Base-by-base conservation (phyloP, 805 yeast species). In the Zygosaccharomyces gambellarensis region DNA sequence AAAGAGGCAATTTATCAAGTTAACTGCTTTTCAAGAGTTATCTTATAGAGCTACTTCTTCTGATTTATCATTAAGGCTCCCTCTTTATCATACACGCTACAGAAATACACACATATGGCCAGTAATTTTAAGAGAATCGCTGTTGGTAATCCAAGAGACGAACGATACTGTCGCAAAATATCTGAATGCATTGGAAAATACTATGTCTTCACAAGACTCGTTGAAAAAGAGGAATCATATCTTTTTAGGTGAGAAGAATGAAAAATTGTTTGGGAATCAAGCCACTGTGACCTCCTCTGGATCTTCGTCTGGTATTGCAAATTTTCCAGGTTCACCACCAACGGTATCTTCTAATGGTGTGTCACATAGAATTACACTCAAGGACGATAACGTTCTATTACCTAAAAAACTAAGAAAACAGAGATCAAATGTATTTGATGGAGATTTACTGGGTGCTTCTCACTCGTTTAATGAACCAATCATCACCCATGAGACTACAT, bases 1-100 rank as follows among this genome's bases (percentile, higher is more conserved):
- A 31, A 63, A 67, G 28, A 73, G 72, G 45, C 72, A 71, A 9
- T 71, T 79, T 47, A 77, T 78, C 1, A 76, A 81, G 51, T 62
- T 81, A 50, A 81, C 89, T 1, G 90, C 92, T 2, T 85, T 80
- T 67, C 92, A 86, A 66, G 94, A 86, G 60, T 70, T 85, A 47
- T 85, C 87, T 0, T 82, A 77, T 57, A 71, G 85, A 42, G 71
- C 90, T 6, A 77, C 81, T 1, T 67, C 80, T 2, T 61, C 71
- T 1, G 75, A 77, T 51, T 54, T 67, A 3, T 74, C 77, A 44
- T 69, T 77, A 46, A 74, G 90, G 62, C 55, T 63, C 27, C 71
- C 80, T 3, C 76, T 85, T 25, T 85, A 81, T 61, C 74, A 73
- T 53, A 74, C 76, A 21, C 71, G 73, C 47, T 68, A 74, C 39